phyloP scores from a whole-genome alignment of 208 protist genomes.

The Leishmania arabica region DNA sequence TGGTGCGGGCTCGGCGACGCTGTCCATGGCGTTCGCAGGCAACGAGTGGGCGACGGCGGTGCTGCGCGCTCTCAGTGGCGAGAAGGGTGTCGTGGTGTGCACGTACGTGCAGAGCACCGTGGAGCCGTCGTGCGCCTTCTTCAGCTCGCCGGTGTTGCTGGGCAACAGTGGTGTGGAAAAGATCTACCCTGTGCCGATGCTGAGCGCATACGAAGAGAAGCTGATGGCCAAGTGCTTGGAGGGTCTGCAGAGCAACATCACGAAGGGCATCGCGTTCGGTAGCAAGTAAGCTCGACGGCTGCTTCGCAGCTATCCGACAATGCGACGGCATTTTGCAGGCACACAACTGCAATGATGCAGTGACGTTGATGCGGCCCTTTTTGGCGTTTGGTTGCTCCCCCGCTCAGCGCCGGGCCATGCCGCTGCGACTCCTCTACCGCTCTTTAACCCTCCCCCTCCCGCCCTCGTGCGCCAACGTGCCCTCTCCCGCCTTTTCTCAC shows the following conservation, averaged over 20 bases:
- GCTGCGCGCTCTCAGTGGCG: constrained; percentile 70
- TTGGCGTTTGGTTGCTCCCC: not conserved
- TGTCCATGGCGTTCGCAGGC: constrained; percentile 58
- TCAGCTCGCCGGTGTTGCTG: constrained; percentile 77
- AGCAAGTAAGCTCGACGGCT: constrained; percentile 7
- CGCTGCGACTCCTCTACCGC: not conserved
- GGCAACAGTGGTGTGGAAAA: constrained; percentile 76
- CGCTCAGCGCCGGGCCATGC: not conserved
- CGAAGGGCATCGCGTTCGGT: constrained; percentile 74
- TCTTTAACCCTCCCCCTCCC: not conserved
- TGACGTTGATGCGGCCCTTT: not conserved
- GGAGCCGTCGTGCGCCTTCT: constrained; percentile 57
- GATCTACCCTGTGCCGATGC: constrained; percentile 57
- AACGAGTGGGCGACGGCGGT: constrained; percentile 68
- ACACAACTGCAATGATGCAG: not conserved
- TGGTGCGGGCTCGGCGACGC: constrained; percentile 83
- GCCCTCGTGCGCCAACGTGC: not conserved
- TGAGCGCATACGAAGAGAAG: constrained; percentile 63
- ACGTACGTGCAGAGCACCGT: constrained; percentile 73
- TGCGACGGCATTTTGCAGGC: not conserved
- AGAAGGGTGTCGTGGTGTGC: constrained; percentile 84
- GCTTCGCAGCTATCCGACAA: no score
- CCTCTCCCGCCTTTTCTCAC: not conserved
- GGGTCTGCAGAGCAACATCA: constrained; percentile 86
- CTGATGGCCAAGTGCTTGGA: constrained; percentile 75